Evolutionary conservation across 257 asterid species (phyloP).

Genomic region (Echites panduratus): DNA sequence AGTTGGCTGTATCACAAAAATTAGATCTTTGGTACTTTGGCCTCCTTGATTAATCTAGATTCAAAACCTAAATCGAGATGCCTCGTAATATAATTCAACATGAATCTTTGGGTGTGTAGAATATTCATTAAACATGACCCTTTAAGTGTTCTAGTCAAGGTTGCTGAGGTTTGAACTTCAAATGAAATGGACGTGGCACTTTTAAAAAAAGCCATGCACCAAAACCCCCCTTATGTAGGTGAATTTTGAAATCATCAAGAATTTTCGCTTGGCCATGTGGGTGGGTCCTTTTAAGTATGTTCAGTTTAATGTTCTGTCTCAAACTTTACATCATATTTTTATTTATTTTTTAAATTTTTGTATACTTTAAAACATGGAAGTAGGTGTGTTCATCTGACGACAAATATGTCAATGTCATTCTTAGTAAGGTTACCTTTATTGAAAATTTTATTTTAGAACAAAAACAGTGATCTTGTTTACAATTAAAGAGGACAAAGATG

Average conservation of each 20-base stretch:
- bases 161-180: not conserved
- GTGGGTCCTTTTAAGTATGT: not conserved
- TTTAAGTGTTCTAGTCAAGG: not conserved
- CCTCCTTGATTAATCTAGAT: not conserved
- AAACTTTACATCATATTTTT: not conserved
- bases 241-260: conserved; percentile 7
- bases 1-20: not conserved
- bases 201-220: not conserved
- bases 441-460: not conserved
- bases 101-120: not conserved
- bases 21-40: not conserved
- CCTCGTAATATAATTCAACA: not conserved
- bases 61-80: not conserved
- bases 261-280: conserved; percentile 3
- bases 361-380: not conserved
- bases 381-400: not conserved
- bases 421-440: not conserved
- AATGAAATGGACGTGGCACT: not conserved
- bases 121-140: no score
- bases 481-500: not conserved
- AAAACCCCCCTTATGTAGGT: not conserved
- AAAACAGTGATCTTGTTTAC: not conserved
- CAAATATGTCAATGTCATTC: not conserved
- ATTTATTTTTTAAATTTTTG: not conserved
- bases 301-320: not conserved